Base-by-base conservation (phyloP, 1,139 yeast species). In the Hyphopichia fennica region DNA sequence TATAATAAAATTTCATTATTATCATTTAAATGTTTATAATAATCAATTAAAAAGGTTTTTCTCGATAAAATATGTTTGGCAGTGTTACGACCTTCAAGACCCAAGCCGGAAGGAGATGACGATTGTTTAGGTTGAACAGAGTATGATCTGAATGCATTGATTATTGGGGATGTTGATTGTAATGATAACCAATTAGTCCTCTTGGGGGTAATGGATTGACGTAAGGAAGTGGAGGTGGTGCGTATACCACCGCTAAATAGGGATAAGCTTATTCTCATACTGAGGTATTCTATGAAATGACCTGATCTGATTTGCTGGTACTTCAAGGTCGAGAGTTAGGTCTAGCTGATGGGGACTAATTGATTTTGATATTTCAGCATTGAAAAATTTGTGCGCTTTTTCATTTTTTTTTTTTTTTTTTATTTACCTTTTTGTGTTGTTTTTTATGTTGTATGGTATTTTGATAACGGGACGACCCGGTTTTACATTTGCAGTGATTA, bases 41-140 rank as follows among this genome's bases (percentile, higher is more conserved):
- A 72, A 64, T 91, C 96, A 46, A 91, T 72, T 48, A 91, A 72
- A 56, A 82, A 89, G 0, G 97, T 90, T 69, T 91, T 91, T 64
- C 97, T 77, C 2, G 89, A 79, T 41, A 69, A 68, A 20, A 64
- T 48, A 37, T 79, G 79, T 54, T 83, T 83, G 40, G 69, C 69
- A 8, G 85, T 78, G 19, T 61, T 62, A 59, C 84, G 63, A 8
- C 15, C 20, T 25, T 47, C 50, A 27, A 45, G 14, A 16, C 17
- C 10, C 8, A 28, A 13, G 5, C 17, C 15, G 3, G 31, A 28
- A 14, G 13, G 13, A 9, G 8, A 4, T 8, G 28, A 11, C 11
- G 28, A 11, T 29, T 23, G 17, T 36, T 15, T 11, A 4, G 37
- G 23, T 13, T 31, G 14, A 6, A n/a, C 14, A 28, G 22, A 17